These are phyloP conservation scores for Larix kaempferi DNA, from an alignment of 75 land plant species.

Conservation along the genomic window DNA sequence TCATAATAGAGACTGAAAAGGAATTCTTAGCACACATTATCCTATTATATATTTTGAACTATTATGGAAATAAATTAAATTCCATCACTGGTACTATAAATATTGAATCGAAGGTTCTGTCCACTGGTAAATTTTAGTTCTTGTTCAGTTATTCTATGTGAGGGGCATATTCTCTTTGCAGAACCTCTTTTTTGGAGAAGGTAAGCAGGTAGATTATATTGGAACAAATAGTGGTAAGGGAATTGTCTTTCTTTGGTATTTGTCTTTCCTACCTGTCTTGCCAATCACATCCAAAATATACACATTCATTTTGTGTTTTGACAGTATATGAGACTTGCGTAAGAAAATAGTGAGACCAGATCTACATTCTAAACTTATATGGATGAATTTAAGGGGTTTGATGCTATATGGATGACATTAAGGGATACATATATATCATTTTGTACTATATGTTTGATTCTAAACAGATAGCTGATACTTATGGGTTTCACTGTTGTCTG, in stretches of 20 bases:
- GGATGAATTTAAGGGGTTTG: background rate
- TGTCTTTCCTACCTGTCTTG: background rate
- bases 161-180: background rate
- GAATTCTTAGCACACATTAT: background rate
- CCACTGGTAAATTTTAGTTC: background rate
- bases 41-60: background rate
- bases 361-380: background rate
- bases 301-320: background rate
- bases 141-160: background rate
- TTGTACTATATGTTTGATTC: background rate
- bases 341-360: background rate
- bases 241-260: background rate
- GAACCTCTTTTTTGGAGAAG: background rate
- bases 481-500: conserved; percentile 4
- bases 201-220: background rate
- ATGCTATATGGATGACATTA: background rate
- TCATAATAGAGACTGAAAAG: background rate
- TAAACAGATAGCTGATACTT: conserved; percentile 9
- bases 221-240: background rate
- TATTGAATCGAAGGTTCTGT: background rate
- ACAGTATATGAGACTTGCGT: background rate
- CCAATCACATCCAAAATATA: background rate
- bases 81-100: background rate
- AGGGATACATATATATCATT: no score
- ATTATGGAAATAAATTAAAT: background rate